Base-by-base conservation (phyloP, 1,284 basidiomycete genomes). In the Ceratobasidium sp. region DNA sequence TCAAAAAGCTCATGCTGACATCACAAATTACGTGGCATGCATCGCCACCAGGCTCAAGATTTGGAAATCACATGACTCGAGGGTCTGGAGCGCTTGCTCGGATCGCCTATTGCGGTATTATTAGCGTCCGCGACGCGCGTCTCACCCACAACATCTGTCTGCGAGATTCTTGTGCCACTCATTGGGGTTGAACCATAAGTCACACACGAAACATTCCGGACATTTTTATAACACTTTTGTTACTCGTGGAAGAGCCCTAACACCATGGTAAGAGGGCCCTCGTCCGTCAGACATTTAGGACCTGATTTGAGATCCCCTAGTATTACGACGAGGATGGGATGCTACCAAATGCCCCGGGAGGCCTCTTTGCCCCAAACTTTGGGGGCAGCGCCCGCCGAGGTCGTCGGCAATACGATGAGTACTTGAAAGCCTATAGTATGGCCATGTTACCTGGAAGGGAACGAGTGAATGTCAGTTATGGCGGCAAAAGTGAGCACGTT, bases 401-500 rank as follows among this genome's bases (percentile, higher is more conserved):
- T 13, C 49, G 60, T 4, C 60, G 84, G 72, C 79, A 85, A 0
- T 95, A 91, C 75, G 87, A 91, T 75, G 88, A 91, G 75, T 90
- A 92, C 78, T 81, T 93, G 72, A 91, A 87, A 75, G 90, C 92
- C 7, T 94, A 93, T 78, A 90, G 89, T 75, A 87, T 93, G 74
- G 89, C 89, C 52, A 90, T 94, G 89, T 83, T 95, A 47, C 86
- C 90, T 9, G 87, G 90, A 52, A 84, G 86, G 74, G 85, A 93
- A 77, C 83, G 92, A 77, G 85, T 91, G 75, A 90, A 97, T 76
- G 81, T 98, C 62, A 92, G 91, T 74, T 93, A 97, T 75, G 97
- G 97, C 74, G 97, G 97, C 75, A 99, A 99, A 83, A 95, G 95
- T 98, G 79, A 78, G 93, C 85, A 36, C 62, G 69, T 69, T 39